Percentiles rank a stretch among this genome's conserved stretches.
Conservation (phyloP, 768 basidiomycete genomes). For the Cystobasidium onofrii region DNA sequence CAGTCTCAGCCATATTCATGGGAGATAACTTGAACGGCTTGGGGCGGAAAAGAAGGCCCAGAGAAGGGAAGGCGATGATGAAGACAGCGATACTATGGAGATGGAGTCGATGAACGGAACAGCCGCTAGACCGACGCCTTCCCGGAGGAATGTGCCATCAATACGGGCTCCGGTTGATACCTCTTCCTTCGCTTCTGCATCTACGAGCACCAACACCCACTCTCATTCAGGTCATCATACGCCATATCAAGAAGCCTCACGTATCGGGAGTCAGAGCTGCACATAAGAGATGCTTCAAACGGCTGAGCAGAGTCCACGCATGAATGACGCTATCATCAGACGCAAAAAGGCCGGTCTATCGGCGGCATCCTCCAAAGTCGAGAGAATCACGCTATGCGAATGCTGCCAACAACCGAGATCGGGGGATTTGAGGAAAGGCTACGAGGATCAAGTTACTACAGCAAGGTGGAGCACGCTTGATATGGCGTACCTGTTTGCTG, state of each 20-base stretch:
- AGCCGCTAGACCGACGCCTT: background rate
- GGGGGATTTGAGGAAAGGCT: constrained; percentile 8
- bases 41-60: background rate
- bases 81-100: constrained; percentile 10
- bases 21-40: background rate
- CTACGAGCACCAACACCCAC: constrained; percentile 13
- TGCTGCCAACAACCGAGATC: background rate
- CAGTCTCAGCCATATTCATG: background rate
- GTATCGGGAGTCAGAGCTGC: background rate
- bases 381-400: constrained; percentile 1
- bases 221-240: background rate
- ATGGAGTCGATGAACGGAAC: constrained; percentile 9
- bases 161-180: background rate
- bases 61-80: background rate
- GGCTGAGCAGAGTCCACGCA: constrained; percentile 12
- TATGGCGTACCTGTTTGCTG: background rate
- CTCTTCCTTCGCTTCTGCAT: background rate
- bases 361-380: constrained; percentile 17
- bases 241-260: constrained; percentile 9
- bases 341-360: constrained; percentile 21
- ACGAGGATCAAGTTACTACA: too few species aligned
- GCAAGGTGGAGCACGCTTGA: too few species aligned
- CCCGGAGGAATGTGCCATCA: background rate
- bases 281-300: constrained; percentile 9
- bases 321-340: constrained; percentile 19